Percentiles rank a stretch among this genome's conserved stretches.
Evolutionary conservation across 345 rosid genomes (phyloP).

Genomic region (Pistacia vera): DNA sequence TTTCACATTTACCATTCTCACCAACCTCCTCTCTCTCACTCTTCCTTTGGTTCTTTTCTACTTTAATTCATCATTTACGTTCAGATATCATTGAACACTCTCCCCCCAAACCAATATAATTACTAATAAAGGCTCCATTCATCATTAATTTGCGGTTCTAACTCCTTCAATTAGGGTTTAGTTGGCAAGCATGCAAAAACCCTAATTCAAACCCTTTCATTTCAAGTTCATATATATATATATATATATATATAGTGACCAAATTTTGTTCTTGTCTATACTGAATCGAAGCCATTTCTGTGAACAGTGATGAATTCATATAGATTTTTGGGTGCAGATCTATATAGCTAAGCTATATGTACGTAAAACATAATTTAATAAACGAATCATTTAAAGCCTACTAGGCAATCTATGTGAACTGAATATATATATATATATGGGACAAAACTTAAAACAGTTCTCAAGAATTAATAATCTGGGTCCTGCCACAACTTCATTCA

Average conservation of each 20-base stretch:
- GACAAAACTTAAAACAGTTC: constrained; percentile 16
- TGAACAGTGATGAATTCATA: no score
- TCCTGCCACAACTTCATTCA: constrained; percentile 44
- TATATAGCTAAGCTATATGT: not conserved
- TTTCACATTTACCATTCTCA: constrained; percentile 48
- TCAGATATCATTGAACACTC: not conserved
- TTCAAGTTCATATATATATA: no score
- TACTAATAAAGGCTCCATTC: not conserved
- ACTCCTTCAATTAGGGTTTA: no score
- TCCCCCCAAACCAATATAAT: not conserved
- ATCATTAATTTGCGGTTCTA: not conserved
- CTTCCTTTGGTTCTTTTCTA: not conserved
- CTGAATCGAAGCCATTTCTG: no score
- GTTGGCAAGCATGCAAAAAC: no score
- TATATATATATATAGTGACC: no score
- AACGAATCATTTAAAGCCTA: constrained; percentile 9
- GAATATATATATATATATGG: not conserved
- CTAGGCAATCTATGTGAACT: constrained; percentile 7
- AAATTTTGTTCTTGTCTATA: no score
- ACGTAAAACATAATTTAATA: not conserved
- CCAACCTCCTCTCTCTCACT: constrained; percentile 16
- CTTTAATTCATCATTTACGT: not conserved
- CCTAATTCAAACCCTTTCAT: no score
- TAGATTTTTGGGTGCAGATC: not conserved
- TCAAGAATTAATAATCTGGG: constrained; percentile 43